Conservation (phyloP, 2,329 filamentous ascomycete species). For the Lasiodiplodia gonubiensis region DNA sequence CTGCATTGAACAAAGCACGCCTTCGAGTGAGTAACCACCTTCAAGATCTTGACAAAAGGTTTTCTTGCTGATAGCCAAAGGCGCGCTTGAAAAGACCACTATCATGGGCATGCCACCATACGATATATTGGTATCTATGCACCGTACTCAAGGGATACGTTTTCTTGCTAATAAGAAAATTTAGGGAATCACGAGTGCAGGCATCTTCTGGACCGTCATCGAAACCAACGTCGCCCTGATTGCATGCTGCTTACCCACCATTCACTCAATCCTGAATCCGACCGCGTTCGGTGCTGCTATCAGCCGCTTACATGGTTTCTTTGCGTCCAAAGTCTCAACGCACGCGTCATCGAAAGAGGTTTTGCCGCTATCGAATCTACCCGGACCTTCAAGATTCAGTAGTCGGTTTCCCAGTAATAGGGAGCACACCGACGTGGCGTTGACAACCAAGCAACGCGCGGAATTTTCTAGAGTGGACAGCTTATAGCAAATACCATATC, state of each 20-base stretch:
- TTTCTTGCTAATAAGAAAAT: neutral
- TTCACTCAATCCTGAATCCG: neutral
- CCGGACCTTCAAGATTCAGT: neutral
- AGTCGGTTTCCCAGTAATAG: neutral
- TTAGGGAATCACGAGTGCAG: slow-evolving; percentile 9
- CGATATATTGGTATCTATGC: neutral
- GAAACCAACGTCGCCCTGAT: slow-evolving; percentile 17
- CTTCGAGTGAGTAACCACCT: slow-evolving; percentile 1
- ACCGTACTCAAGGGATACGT: neutral
- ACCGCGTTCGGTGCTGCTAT: slow-evolving; percentile 1
- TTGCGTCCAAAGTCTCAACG: neutral
- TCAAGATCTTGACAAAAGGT: neutral
- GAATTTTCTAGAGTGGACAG: neutral
- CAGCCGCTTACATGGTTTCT: neutral
- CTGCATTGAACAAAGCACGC: neutral
- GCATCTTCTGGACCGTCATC: slow-evolving; percentile 12
- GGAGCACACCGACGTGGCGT: neutral
- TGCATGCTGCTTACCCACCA: neutral
- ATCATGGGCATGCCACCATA: slow-evolving; percentile 13
- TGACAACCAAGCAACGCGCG: neutral
- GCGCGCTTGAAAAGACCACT: neutral
- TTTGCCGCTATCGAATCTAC: neutral
- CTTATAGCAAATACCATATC: neutral
- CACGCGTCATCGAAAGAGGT: neutral
- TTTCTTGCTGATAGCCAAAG: neutral